These are phyloP conservation scores for Haematococcus sp. DNA, from an alignment of 139 green algal species.

Conservation along the genomic window DNA sequence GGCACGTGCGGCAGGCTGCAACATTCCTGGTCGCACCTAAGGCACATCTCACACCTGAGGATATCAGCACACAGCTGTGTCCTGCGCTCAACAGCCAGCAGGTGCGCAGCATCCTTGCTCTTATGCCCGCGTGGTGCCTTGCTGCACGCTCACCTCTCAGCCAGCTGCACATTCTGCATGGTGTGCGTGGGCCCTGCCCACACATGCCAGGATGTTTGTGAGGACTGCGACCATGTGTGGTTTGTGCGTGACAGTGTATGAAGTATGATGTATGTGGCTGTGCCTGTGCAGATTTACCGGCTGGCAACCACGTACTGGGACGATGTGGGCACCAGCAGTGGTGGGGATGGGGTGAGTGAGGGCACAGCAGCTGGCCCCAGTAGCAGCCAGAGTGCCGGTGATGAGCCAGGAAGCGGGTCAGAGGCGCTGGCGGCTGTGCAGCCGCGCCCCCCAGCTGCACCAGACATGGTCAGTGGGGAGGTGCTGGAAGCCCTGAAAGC, in stretches of 20 bases:
- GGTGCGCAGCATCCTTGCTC: slow-evolving; percentile 9
- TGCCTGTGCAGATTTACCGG: slow-evolving; percentile 25
- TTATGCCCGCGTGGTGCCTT: no score
- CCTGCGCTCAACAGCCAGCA: slow-evolving; percentile 39
- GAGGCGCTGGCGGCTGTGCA: no score
- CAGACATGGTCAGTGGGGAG: slow-evolving; percentile 21
- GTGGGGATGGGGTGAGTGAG: no score
- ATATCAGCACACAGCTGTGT: slow-evolving; percentile 33
- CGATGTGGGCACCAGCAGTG: slow-evolving; percentile 9
- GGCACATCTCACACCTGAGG: slow-evolving; percentile 20
- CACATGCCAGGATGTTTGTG: no score
- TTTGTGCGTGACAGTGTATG: no score
- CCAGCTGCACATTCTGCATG: no score
- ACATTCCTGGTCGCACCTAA: slow-evolving; percentile 35
- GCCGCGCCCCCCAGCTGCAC: no score
- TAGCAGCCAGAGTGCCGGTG: neutral
- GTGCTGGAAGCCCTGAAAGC: slow-evolving; percentile 46
- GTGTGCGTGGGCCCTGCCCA: no score
- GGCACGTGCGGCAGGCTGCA: slow-evolving; percentile 32
- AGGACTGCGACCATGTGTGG: no score
- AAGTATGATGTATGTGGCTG: no score
- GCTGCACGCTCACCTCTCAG: no score
- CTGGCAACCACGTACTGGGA: slow-evolving; percentile 48
- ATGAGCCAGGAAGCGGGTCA: neutral
- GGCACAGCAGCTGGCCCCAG: neutral